A percentile compares a stretch with the other conserved stretches of the same genome.
Conservation (phyloP, 768 basidiomycete genomes). For the Holtermannia corniformis region DNA sequence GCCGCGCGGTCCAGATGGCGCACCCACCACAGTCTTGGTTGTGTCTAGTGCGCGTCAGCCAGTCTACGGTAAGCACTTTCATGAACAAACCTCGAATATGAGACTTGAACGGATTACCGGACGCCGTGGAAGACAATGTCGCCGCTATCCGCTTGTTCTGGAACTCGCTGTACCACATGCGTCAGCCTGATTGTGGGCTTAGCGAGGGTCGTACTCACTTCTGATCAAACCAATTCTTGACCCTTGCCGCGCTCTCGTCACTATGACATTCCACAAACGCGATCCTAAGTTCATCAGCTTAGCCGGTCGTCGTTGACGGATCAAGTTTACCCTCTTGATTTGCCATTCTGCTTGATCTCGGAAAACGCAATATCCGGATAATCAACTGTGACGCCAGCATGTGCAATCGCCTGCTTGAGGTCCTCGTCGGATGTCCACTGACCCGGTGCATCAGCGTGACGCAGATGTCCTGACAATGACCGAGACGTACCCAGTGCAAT, state of each 20-base stretch:
- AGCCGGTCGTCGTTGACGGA: too few relatives aligned
- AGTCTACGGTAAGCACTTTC: too few relatives aligned
- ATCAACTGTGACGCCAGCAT: background rate
- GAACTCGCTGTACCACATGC: too few relatives aligned
- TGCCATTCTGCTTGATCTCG: background rate
- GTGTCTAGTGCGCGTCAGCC: too few relatives aligned
- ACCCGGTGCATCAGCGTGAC: too few relatives aligned
- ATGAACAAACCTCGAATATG: background rate
- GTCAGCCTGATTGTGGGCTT: too few relatives aligned
- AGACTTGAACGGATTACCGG: background rate
- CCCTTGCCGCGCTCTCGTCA: background rate
- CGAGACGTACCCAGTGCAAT: background rate
- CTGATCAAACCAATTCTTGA: background rate
- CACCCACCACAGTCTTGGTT: too few relatives aligned
- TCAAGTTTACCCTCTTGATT: background rate
- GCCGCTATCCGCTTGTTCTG: background rate
- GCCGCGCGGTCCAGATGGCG: background rate
- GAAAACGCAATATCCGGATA: background rate
- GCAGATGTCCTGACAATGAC: too few relatives aligned
- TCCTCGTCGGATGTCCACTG: background rate
- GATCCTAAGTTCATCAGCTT: background rate
- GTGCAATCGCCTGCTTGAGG: background rate
- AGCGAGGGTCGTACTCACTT: background rate
- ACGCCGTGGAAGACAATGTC: background rate
- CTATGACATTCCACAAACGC: background rate